Evolutionary conservation across 2,329 filamentous ascomycete species (phyloP).

Genomic region (Colletotrichum siamense): DNA sequence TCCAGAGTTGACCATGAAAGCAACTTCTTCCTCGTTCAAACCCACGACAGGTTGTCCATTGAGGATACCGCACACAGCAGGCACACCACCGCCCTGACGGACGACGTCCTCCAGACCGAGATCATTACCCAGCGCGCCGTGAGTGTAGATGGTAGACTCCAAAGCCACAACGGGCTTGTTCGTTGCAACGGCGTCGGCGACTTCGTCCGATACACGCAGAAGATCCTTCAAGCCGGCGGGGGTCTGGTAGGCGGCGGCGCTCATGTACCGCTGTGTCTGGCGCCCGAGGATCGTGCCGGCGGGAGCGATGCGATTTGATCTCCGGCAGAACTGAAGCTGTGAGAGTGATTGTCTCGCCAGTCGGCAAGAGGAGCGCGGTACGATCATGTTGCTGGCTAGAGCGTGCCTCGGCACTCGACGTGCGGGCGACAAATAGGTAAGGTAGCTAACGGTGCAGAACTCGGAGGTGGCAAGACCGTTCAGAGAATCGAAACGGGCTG

Average conservation of each 20-base stretch:
- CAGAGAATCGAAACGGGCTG: background rate
- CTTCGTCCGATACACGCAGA: conserved; percentile 80
- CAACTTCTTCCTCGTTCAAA: conserved; percentile 73
- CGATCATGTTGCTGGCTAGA: background rate
- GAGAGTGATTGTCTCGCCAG: conserved; percentile 13
- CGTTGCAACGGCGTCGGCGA: conserved; percentile 75
- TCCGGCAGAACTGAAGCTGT: background rate
- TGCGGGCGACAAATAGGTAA: background rate
- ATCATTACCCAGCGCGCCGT: conserved; percentile 80
- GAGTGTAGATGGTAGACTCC: conserved; percentile 97
- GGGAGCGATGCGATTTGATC: background rate
- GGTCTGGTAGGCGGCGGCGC: conserved; percentile 15
- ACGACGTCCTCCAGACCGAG: conserved; percentile 81
- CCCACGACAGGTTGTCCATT: conserved; percentile 85
- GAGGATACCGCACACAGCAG: conserved; percentile 89
- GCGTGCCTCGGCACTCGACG: background rate
- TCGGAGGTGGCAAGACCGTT: background rate
- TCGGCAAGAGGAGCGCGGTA: conserved; percentile 11
- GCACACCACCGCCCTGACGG: conserved; percentile 79
- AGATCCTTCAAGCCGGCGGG: conserved; percentile 45
- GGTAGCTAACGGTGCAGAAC: background rate
- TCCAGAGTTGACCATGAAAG: conserved; percentile 70
- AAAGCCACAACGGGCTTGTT: conserved; percentile 88
- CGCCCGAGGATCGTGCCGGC: background rate
- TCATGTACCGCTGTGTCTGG: conserved; percentile 7